Conservation (phyloP, 2,329 filamentous ascomycete species). For the Orbilia quercus region DNA sequence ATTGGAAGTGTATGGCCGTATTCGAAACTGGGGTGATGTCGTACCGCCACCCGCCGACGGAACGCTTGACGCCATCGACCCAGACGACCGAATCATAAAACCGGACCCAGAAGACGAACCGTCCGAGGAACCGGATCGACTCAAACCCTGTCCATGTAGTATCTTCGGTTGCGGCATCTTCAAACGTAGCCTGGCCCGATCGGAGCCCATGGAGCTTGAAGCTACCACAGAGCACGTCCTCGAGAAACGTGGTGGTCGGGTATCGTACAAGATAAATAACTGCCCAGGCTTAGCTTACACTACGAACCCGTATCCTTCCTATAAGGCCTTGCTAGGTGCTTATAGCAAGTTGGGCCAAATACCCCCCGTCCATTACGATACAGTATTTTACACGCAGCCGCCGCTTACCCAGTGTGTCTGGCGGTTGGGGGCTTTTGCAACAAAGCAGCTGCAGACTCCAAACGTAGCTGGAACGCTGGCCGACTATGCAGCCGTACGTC, state of each 20-base stretch:
- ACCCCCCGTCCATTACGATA: slow-evolving; percentile 5
- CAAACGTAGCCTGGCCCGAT: slow-evolving; percentile 6
- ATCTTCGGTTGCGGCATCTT: slow-evolving; percentile 4
- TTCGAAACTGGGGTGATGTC: too few relatives aligned
- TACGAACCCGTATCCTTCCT: slow-evolving; percentile 14
- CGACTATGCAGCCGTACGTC: slow-evolving; percentile 14
- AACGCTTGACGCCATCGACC: too few relatives aligned
- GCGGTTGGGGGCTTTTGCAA: background rate
- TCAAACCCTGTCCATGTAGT: slow-evolving; percentile 28
- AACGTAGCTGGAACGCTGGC: background rate
- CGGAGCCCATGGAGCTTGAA: slow-evolving; percentile 16
- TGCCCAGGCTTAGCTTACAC: slow-evolving; percentile 13
- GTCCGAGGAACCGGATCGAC: slow-evolving; percentile 6
- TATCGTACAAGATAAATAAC: background rate
- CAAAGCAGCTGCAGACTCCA: background rate
- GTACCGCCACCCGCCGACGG: too few relatives aligned
- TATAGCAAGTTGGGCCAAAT: background rate
- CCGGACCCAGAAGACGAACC: slow-evolving; percentile 15
- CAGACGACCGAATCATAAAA: too few relatives aligned
- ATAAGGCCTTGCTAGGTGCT: background rate
- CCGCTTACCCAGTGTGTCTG: slow-evolving; percentile 14
- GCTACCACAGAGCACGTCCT: too few relatives aligned
- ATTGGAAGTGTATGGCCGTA: too few relatives aligned
- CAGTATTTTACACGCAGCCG: background rate
- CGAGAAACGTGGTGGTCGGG: slow-evolving; percentile 12